phyloP scores from a whole-genome alignment of 805 yeast species.

The Zygotorulaspora chibaensis region DNA sequence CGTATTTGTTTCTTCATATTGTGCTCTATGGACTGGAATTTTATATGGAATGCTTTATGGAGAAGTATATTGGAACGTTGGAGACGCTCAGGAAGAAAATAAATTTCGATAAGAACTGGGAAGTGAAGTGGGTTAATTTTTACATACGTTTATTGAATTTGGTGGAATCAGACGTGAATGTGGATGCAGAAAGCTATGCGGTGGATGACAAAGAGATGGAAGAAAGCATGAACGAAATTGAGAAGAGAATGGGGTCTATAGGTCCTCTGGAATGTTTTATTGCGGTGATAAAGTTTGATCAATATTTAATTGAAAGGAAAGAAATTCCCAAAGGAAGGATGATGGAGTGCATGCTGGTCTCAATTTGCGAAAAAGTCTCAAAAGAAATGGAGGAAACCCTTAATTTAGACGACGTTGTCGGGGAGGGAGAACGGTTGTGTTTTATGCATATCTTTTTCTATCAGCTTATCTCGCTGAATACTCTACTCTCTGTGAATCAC shows the following conservation, averaged over 20 bases:
- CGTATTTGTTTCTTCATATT: conserved; percentile 16
- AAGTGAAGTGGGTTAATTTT: conserved; percentile 22
- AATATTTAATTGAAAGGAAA: conserved; percentile 8
- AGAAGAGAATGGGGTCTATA: neutral
- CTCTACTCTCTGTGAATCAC: conserved; percentile 8
- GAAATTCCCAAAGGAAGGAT: conserved; percentile 3
- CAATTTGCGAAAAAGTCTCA: conserved; percentile 1
- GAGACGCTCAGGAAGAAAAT: conserved; percentile 20
- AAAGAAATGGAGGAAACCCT: neutral
- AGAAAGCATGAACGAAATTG: conserved; percentile 1
- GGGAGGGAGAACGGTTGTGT: conserved; percentile 5
- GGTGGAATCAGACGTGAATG: conserved; percentile 7
- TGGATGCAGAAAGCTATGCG: neutral
- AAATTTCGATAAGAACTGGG: conserved; percentile 24
- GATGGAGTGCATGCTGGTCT: neutral
- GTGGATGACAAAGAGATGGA: conserved; percentile 10
- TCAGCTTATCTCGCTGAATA: conserved; percentile 15
- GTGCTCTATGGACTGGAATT: conserved; percentile 13
- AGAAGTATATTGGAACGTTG: conserved; percentile 17
- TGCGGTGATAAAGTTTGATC: conserved; percentile 12
- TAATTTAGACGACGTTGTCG: neutral
- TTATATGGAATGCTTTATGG: conserved; percentile 17
- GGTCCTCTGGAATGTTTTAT: conserved; percentile 9
- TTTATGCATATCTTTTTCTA: conserved; percentile 14
- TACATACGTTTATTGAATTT: conserved; percentile 18